Percentiles rank a stretch among this genome's conserved stretches.
Evolutionary conservation across 1,284 basidiomycete species (phyloP).

Genomic region (Leccinum glutinopallens): DNA sequence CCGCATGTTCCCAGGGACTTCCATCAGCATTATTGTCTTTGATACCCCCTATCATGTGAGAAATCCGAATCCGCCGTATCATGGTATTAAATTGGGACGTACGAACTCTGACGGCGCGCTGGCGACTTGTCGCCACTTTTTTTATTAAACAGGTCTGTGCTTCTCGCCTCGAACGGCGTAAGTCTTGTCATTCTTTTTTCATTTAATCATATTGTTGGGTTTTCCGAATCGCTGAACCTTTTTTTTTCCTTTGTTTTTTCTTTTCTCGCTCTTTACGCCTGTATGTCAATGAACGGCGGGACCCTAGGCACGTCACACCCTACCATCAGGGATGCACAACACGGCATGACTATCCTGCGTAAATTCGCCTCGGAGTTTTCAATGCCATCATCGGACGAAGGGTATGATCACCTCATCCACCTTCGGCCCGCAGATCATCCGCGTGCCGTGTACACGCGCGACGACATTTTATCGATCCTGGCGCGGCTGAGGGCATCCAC

Average conservation of each 20-base stretch:
- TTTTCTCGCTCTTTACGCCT: neutral
- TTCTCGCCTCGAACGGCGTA: slow-evolving; percentile 24
- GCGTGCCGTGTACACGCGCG: slow-evolving; percentile 47
- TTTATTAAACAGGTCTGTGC: slow-evolving; percentile 18
- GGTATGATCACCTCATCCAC: slow-evolving; percentile 58
- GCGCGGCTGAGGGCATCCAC: slow-evolving; percentile 45
- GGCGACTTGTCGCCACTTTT: slow-evolving; percentile 1
- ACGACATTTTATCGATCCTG: slow-evolving; percentile 55
- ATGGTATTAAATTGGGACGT: neutral
- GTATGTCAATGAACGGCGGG: neutral
- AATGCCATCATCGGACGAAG: slow-evolving; percentile 57
- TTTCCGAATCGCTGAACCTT: slow-evolving; percentile 4
- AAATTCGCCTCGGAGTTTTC: slow-evolving; percentile 61
- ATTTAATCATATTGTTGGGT: neutral
- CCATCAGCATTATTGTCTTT: slow-evolving; percentile 70
- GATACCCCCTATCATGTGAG: slow-evolving; percentile 72
- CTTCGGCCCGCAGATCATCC: slow-evolving; percentile 55
- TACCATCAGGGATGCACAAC: slow-evolving; percentile 61
- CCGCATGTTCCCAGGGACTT: slow-evolving; percentile 57
- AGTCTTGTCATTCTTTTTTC: slow-evolving; percentile 10
- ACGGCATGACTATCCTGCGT: slow-evolving; percentile 57
- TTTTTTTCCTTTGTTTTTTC: slow-evolving; percentile 2
- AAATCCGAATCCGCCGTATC: slow-evolving; percentile 27
- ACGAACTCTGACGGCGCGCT: slow-evolving; percentile 18
- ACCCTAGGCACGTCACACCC: slow-evolving; percentile 63